phyloP scores from a whole-genome alignment of 306 rosid species.

The Lagenaria siceraria region DNA sequence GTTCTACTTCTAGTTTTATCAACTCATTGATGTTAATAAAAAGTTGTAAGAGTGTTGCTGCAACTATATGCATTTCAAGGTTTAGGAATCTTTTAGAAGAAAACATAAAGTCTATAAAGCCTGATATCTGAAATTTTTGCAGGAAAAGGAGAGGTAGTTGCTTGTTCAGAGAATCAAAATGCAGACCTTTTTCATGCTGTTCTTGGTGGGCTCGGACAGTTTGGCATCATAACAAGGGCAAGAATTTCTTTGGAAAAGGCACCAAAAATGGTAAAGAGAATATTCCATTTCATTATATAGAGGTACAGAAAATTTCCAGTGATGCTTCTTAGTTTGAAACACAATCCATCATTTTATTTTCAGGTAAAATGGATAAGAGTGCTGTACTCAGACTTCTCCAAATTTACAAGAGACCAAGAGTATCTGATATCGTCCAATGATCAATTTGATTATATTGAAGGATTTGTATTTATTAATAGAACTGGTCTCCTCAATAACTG shows the following conservation, averaged over 20 bases:
- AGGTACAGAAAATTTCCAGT: not conserved
- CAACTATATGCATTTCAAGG: not conserved
- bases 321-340: slow-evolving; percentile 3
- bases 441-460: slow-evolving; percentile 80
- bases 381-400: slow-evolving; percentile 70
- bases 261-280: slow-evolving; percentile 52
- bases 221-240: slow-evolving; percentile 85
- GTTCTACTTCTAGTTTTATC: not conserved
- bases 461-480: slow-evolving; percentile 67
- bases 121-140: slow-evolving; percentile 7
- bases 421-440: slow-evolving; percentile 49
- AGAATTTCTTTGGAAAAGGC: slow-evolving; percentile 83
- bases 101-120: not conserved
- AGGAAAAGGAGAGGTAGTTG: slow-evolving; percentile 85
- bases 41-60: not conserved
- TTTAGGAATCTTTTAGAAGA: not conserved
- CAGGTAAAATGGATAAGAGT: slow-evolving; percentile 95
- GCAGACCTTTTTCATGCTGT: slow-evolving; percentile 71
- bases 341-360: slow-evolving; percentile 10
- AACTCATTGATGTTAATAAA: not conserved
- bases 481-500: slow-evolving; percentile 71
- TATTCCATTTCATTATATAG: not conserved
- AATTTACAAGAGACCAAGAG: slow-evolving; percentile 74
- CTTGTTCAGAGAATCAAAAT: slow-evolving; percentile 57
- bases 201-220: slow-evolving; percentile 96